phyloP scores from a whole-genome alignment of 345 rosid genomes.

The Acer campestre region DNA sequence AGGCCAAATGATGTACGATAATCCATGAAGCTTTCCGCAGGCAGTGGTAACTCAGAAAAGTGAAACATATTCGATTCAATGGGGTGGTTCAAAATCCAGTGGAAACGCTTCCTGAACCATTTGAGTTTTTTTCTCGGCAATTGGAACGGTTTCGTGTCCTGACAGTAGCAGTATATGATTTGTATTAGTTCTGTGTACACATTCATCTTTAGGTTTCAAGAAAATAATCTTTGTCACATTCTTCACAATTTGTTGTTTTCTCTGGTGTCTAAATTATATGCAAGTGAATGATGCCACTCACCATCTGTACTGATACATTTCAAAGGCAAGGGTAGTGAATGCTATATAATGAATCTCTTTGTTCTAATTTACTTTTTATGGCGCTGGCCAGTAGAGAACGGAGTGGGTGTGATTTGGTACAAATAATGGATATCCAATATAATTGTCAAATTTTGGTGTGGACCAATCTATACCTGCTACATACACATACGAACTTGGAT shows the following conservation, averaged over 20 bases:
- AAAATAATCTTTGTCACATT: background rate
- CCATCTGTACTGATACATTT: background rate
- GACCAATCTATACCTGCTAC: no score
- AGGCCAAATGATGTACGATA: background rate
- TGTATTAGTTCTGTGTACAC: background rate
- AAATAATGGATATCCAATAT: no score
- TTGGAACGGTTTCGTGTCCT: background rate
- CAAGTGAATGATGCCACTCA: background rate
- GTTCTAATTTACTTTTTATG: no score
- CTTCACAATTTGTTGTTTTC: background rate
- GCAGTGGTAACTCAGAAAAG: constrained; percentile 2
- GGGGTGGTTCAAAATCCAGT: background rate
- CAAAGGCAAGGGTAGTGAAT: background rate
- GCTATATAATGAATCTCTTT: background rate
- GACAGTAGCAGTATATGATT: background rate
- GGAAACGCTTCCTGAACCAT: background rate
- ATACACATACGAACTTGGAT: no score
- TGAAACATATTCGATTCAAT: constrained; percentile 9
- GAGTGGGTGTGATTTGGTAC: no score
- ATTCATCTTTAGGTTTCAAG: background rate
- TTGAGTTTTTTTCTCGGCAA: background rate
- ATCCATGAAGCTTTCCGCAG: background rate
- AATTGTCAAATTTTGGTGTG: no score
- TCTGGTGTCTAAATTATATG: background rate
- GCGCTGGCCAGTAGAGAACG: no score